Base-by-base conservation (phyloP, 78 protist genomes). In the Speleostelium caveatum region DNA sequence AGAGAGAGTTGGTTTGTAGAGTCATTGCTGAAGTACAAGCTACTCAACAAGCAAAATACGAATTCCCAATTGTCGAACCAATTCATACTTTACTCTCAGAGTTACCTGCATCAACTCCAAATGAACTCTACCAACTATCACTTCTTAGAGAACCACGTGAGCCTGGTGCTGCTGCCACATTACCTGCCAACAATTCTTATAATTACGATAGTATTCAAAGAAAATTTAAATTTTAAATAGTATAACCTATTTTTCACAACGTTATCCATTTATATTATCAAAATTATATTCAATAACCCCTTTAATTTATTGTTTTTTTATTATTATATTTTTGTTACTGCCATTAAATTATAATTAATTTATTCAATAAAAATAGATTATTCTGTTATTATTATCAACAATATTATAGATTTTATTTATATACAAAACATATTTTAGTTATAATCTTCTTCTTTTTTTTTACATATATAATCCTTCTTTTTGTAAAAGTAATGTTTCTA, bases 31-130 rank as follows among this genome's bases (percentile, higher is more conserved):
- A 87, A 45, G 73, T 93, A 19, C 87, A 63, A 33, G 49, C 55
- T 26, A 39, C 45, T 45, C 95, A 92, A 71, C 69, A 74, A 33
- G 32, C 33, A 0, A 72, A 71, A 63, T 92, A 83, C 49, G 86
- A 80, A 12, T 92, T 73, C 86, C 95, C 95, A 10, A 58, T 56
- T 17, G 90, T 92, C 3, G 95, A 92, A 63, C 95, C 95, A 26
- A 73, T 92, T 53, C 89, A 92, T 74, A 92, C 90, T 7, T 71
- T 75, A 30, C 78, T 92, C 26, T 22, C 73, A 24, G 95, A 92
- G 45, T 59, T 92, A 5, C 95, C 95, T 3, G 67, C 95, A 12
- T 85, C 87, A 21, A 33, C 85, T 0, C 72, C 79, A 1, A 30
- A 75, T 1, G 92, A 80, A 62, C 59, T 92, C 17, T 92, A 92